Conservation (phyloP, 805 yeast species). For the Clavispora asparagi region DNA sequence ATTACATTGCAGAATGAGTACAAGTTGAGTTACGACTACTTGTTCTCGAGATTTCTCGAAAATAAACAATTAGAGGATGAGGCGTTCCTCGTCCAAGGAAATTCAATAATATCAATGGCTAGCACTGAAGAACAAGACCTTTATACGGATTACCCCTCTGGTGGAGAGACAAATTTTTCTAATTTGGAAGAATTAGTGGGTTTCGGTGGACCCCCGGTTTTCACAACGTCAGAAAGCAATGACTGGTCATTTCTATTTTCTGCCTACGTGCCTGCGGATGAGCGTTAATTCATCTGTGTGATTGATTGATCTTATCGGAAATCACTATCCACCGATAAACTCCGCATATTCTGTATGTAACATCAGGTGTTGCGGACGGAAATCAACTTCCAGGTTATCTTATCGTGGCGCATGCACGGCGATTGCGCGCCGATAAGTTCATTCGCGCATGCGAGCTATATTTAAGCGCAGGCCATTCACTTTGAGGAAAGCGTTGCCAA, state of each 20-base stretch:
- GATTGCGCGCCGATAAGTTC: no score
- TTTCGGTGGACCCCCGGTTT: slow-evolving; percentile 7
- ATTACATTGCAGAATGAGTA: slow-evolving; percentile 3
- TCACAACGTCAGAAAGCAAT: slow-evolving; percentile 2
- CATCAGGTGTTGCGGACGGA: no score
- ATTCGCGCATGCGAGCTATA: no score
- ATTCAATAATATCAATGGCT: background rate
- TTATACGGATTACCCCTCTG: background rate
- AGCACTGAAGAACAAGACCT: background rate
- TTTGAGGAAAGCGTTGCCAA: background rate
- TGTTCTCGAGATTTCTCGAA: background rate
- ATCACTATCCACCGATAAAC: no score
- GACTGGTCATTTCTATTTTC: slow-evolving; percentile 9
- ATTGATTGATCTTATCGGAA: no score
- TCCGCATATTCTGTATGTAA: no score
- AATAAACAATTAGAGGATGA: background rate
- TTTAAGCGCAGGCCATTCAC: no score
- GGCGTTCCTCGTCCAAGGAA: background rate
- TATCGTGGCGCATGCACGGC: no score
- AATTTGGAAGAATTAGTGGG: slow-evolving; percentile 1
- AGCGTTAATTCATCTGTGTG: background rate
- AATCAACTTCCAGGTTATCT: no score
- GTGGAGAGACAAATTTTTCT: background rate
- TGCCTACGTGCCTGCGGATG: background rate
- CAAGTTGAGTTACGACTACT: slow-evolving; percentile 5